Evolutionary conservation across 495 filamentous ascomycete species (phyloP).

Genomic region (Symbiotaphrina buchneri): DNA sequence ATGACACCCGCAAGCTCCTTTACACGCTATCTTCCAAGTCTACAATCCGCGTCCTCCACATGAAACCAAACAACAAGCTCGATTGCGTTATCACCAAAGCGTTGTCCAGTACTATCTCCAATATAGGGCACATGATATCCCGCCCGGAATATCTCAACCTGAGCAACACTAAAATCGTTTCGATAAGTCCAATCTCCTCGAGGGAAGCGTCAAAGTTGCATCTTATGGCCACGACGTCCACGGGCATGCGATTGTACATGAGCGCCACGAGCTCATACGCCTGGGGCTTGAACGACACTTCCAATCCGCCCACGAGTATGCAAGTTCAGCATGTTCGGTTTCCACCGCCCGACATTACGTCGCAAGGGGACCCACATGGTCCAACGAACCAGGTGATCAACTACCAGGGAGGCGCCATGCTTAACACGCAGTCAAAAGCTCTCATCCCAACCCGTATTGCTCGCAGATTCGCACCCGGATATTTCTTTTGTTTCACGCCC

Average conservation of each 20-base stretch:
- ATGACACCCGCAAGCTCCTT: slow-evolving; percentile 68
- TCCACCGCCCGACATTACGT: slow-evolving; percentile 30
- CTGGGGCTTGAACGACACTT: slow-evolving; percentile 30
- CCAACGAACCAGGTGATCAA: slow-evolving; percentile 5
- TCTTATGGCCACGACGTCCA: slow-evolving; percentile 74
- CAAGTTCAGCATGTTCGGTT: slow-evolving; percentile 90
- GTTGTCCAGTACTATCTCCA: slow-evolving; percentile 28
- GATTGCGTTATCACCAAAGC: slow-evolving; percentile 31
- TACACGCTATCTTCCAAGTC: slow-evolving; percentile 78
- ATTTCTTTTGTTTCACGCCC: slow-evolving; percentile 62
- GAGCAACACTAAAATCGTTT: slow-evolving; percentile 40
- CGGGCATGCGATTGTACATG: slow-evolving; percentile 76
- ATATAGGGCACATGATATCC: slow-evolving; percentile 62
- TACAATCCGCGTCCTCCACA: slow-evolving; percentile 68
- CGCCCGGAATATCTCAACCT: slow-evolving; percentile 42
- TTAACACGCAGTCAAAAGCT: slow-evolving; percentile 8
- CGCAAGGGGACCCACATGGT: slow-evolving; percentile 5
- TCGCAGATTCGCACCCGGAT: slow-evolving; percentile 61
- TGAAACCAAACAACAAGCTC: slow-evolving; percentile 31
- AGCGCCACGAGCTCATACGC: slow-evolving; percentile 67
- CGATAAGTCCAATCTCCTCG: slow-evolving; percentile 62
- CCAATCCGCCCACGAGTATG: slow-evolving; percentile 73
- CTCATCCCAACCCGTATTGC: slow-evolving; percentile 10
- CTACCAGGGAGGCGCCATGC: slow-evolving; percentile 12
- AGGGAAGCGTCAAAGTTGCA: slow-evolving; percentile 66